Base-by-base conservation (phyloP, 176 grass and related monocot genomes). In the Bothriochloa decipiens region DNA sequence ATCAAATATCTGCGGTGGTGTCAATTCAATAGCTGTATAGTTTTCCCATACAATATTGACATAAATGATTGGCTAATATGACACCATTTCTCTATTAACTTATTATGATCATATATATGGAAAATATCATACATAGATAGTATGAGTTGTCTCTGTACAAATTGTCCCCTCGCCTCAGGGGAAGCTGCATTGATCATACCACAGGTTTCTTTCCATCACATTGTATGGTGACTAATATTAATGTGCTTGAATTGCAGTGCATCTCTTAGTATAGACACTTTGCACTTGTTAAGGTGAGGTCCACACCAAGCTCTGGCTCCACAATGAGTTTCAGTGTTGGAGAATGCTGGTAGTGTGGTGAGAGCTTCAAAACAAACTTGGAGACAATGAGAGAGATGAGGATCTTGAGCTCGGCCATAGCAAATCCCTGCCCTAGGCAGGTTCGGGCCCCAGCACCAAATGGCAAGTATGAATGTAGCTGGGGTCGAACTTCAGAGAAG, bases 351-450 rank as follows among this genome's bases (percentile, higher is more conserved):
- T 98, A 98, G 18, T 39, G 32, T 3, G 87, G 82, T 3, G 92
- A 90, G 18, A 98, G 74, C 9, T 88, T 88, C 71, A 93, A 80
- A 70, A 18, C 55, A 77, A 98, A 98, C 80, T 93, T 91, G 37
- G 89, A 93, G 55, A 98, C 66, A 50, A 98, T 88, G 18, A 91
- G 87, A 70, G 91, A 95, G 68, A 98, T 89, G 67, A 95, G 73
- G 68, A 93, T 91, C 88, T 98, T 98, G 36, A 98, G 89, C 84
- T 98, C 96, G 42, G 89, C 83, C 81, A 93, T 98, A 35, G 96
- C 96, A 63, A 98, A 98, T 28, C 88, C 94, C 28, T 98, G 96
- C 20, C 96, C 96, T 16, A 98, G 96, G 83, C 96, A 98, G 63
- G 96, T 98, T 50, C 96, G 91, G n/a, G 91, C 88, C 41, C 96